Percentiles rank a stretch among this genome's conserved stretches.
Evolutionary conservation across 164 flowering plant species (phyloP).

Genomic region (Liquidambar formosana): DNA sequence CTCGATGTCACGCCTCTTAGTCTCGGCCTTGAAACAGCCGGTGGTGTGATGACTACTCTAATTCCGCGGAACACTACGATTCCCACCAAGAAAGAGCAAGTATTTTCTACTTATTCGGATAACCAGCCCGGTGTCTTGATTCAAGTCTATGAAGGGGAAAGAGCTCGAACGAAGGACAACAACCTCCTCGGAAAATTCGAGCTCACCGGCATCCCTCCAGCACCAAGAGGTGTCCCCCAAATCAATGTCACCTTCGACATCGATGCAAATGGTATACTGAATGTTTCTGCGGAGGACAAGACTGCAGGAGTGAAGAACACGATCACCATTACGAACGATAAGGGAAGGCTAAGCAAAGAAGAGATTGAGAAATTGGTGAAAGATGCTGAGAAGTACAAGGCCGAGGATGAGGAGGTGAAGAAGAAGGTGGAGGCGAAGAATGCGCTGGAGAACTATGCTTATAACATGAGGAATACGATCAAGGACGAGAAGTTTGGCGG

Average conservation of each 20-base stretch:
- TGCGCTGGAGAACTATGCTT: constrained; percentile 35
- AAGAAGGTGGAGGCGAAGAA: constrained; percentile 40
- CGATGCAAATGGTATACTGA: constrained; percentile 30
- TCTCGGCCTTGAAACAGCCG: constrained; percentile 28
- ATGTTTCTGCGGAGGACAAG: constrained; percentile 31
- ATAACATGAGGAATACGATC: constrained; percentile 37
- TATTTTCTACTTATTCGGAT: constrained; percentile 32
- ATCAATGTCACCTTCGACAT: constrained; percentile 31
- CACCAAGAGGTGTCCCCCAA: constrained; percentile 36
- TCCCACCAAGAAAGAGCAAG: constrained; percentile 32
- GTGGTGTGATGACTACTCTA: constrained; percentile 28
- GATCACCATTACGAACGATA: constrained; percentile 34
- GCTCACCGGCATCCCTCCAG: constrained; percentile 34
- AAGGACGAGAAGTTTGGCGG: constrained; percentile 29
- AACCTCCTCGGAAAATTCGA: constrained; percentile 32
- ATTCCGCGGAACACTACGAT: constrained; percentile 33
- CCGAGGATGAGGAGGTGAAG: constrained; percentile 34
- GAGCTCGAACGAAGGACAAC: constrained; percentile 32
- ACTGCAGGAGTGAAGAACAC: constrained; percentile 32
- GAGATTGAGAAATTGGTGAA: constrained; percentile 34
- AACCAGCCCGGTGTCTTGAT: constrained; percentile 36
- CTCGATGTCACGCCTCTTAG: constrained; percentile 36
- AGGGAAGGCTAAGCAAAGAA: constrained; percentile 31
- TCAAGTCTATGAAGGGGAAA: constrained; percentile 35
- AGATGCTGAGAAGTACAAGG: constrained; percentile 32